Evolutionary conservation across 352 stramenopile genomes (phyloP).

Genomic region (Phytophthora sp.): DNA sequence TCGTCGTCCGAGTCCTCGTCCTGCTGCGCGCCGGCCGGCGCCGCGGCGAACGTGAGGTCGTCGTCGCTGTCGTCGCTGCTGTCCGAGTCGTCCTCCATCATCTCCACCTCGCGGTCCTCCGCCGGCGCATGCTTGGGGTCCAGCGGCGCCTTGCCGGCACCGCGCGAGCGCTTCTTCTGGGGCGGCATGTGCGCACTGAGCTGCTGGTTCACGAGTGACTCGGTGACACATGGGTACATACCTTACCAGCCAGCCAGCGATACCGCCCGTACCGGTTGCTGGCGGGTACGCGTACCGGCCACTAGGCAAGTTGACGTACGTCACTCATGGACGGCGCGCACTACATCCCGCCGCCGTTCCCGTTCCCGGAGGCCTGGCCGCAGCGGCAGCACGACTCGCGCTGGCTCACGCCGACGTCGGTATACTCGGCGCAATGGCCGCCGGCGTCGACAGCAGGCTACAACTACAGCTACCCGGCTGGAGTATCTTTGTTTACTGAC

Average conservation of each 20-base stretch:
- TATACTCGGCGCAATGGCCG: neutral
- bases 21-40: conserved; percentile 31
- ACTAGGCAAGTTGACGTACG: no score
- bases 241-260: no score
- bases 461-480: neutral
- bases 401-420: conserved; percentile 59
- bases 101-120: conserved; percentile 41
- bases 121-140: conserved; percentile 15
- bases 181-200: conserved; percentile 20
- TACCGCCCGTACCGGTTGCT: no score
- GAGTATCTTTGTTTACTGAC: neutral
- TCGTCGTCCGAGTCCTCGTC: conserved; percentile 66
- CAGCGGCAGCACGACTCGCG: conserved; percentile 25
- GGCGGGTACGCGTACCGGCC: no score
- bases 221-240: no score
- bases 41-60: conserved; percentile 64
- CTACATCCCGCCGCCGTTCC: conserved; percentile 79
- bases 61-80: conserved; percentile 58
- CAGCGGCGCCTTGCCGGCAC: conserved; percentile 21
- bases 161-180: conserved; percentile 45
- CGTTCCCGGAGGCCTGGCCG: conserved; percentile 76
- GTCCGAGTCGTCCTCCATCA: conserved; percentile 57
- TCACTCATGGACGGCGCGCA: conserved; percentile 39
- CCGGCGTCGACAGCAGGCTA: no score
- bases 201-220: conserved; percentile 10